Base-by-base conservation (phyloP, 2,329 filamentous ascomycete species). In the Nemania serpens region DNA sequence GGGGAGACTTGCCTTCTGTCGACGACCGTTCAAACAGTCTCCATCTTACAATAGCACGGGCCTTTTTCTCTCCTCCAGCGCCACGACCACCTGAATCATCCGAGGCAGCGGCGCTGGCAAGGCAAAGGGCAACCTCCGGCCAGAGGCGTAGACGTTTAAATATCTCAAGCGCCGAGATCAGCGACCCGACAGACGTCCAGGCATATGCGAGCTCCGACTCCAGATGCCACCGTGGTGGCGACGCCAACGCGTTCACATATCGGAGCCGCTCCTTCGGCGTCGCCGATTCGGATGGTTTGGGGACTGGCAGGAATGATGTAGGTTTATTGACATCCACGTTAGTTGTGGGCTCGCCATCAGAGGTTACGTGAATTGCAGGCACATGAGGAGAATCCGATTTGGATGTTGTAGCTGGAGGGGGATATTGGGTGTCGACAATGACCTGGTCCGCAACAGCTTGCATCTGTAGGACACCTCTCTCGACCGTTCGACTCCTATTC, bases 371-470 rank as follows among this genome's bases (percentile, higher is more conserved):
- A 41, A 86, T 84, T 1, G 73, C 70, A 0, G 83, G 81, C 0
- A 84, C 72, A 2, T 77, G 72, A 1, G 29, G 10, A 0, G 59
- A 25, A 34, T 58, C 34, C 9, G 10, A 77, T 70, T 29, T 47
- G 5, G 42, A 46, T 36, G 13, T 47, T 41, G 59, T 9, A 0
- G 72, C 70, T n/a, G 75, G 67, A 12, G 67, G 49, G 7, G 74
- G 61, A 11, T 70, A 61, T 17, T 78, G 76, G 1, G 77, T 98
- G 63, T 98, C 93, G 0, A 91, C 91, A 61, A 99, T 88, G 54
- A 99, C 90, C 72, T 99, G 95, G 68, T 99, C 95, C 1, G 97
- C 93, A 0, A 99, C 86, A 1, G 93, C 93, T 76, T 99, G 95
- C 67, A 99, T 84, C 76, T 99, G 95, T 18, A 99, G 79, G 0